phyloP scores from a whole-genome alignment of 257 asterid genomes.

The Penstemon barbatus region DNA sequence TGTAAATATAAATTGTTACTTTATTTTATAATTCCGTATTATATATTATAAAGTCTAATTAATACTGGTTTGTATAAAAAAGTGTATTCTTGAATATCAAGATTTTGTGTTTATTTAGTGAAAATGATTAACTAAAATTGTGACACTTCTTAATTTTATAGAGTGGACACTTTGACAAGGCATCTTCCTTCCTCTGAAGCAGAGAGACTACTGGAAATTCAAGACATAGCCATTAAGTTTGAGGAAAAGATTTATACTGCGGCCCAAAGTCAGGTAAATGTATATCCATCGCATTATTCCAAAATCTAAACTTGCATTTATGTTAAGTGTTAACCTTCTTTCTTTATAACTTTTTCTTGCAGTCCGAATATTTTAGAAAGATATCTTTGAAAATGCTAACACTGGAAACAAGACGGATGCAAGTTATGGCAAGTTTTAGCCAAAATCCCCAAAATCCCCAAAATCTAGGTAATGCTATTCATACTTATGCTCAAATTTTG shows the following conservation, averaged over 20 bases:
- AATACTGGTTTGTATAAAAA: too few relatives aligned
- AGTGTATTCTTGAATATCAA: too few relatives aligned
- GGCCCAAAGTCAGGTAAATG: conserved; percentile 67
- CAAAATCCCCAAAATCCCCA: conserved; percentile 53
- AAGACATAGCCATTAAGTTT: conserved; percentile 78
- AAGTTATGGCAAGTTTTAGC: conserved; percentile 53
- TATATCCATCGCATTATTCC: conserved; percentile 27
- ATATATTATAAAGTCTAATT: too few relatives aligned
- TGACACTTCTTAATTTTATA: too few relatives aligned
- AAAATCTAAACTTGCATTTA: not conserved
- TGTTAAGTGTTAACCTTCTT: conserved; percentile 1
- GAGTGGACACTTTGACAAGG: conserved; percentile 54
- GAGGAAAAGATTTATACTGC: conserved; percentile 81
- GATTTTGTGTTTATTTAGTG: too few relatives aligned
- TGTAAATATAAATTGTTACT: too few relatives aligned
- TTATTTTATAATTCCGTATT: too few relatives aligned
- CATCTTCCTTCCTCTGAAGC: conserved; percentile 85
- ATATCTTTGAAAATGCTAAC: conserved; percentile 85
- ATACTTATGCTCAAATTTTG: conserved; percentile 2
- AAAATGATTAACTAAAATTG: too few relatives aligned
- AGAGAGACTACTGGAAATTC: conserved; percentile 77
- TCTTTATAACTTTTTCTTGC: conserved; percentile 29
- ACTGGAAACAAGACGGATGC: conserved; percentile 74
- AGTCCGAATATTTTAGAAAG: conserved; percentile 83
- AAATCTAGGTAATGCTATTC: conserved; percentile 41